Percentiles rank a stretch among this genome's conserved stretches.
Conservation (phyloP, 2,329 filamentous ascomycete species). For the Exophiala dermatitidis region DNA sequence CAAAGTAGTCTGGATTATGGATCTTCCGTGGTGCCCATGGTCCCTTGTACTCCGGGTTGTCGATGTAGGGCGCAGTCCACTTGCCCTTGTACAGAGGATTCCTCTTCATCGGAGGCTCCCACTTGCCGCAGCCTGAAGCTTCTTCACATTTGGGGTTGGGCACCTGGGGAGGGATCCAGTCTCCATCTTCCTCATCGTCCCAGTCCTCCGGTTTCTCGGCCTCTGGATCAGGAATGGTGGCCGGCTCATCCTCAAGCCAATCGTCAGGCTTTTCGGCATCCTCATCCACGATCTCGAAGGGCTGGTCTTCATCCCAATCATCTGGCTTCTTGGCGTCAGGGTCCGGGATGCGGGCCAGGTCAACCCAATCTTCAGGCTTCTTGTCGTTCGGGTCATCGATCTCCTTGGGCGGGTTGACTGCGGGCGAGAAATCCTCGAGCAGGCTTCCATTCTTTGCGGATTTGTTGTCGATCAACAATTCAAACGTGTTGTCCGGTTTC, state of each 20-base stretch:
- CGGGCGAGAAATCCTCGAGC: conserved; percentile 82
- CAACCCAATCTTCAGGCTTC: conserved; percentile 95
- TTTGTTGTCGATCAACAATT: conserved; percentile 86
- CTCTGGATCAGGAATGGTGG: conserved; percentile 80
- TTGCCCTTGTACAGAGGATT: conserved; percentile 99
- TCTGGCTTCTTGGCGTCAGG: conserved; percentile 93
- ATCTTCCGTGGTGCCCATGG: conserved; percentile 93
- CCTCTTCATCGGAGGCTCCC: conserved; percentile 84
- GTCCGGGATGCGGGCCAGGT: conserved; percentile 82
- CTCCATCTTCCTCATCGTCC: conserved; percentile 99
- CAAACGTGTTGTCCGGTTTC: conserved; percentile 90
- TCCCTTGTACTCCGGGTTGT: conserved; percentile 98
- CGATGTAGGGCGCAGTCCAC: conserved; percentile 85
- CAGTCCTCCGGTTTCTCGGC: conserved; percentile 97
- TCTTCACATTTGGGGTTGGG: conserved; percentile 95
- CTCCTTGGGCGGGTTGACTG: conserved; percentile 92
- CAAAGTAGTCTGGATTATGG: conserved; percentile 88
- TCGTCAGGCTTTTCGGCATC: conserved; percentile 86
- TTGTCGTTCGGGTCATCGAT: conserved; percentile 89
- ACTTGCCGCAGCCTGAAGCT: conserved; percentile 85
- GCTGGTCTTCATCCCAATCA: conserved; percentile 98
- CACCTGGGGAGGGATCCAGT: conserved; percentile 85
- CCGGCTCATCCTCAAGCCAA: conserved; percentile 87
- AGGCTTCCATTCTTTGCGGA: conserved; percentile 82
- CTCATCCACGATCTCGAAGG: conserved; percentile 91